Base-by-base conservation (phyloP, 805 yeast species). In the Priceomyces haplophilus region DNA sequence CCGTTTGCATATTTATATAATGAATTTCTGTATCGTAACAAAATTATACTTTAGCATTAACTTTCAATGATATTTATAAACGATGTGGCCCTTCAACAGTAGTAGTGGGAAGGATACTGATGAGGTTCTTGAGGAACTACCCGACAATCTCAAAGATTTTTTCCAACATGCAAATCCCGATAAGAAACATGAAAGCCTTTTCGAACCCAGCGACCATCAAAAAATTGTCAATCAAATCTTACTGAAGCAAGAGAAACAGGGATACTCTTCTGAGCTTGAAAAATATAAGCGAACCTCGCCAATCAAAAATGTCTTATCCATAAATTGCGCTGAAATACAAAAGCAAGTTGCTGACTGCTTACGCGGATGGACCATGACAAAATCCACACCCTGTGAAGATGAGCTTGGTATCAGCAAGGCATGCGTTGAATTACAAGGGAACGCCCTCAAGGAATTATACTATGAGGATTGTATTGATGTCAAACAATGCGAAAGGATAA, bases 241-340 rank as follows among this genome's bases (percentile, higher is more conserved):
- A 35, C 45, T 47, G 32, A 46, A 44, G 20, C 40, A 56, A 24
- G 48, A 52, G 18, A 44, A 46, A n/a, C 34, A 34, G 4, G 39
- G 40, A 4, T 62, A 59, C 46, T 45, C 52, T 30, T 58, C 53
- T 40, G 62, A 64, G 15, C 56, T 65, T 31, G 69, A 59, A 5
- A 41, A 47, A 3, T 65, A 66, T 45, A 69, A 68, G 46, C 55
- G 48, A 24, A 41, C 52, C 17, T 61, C 65, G 40, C 52, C 49
- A 16, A 44, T 49, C 0, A 51, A 55, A 20, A 52, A 53, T 21
- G 72, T 59, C 1, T 47, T 65, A 1, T 41, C 53, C 19, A 54
- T 69, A 36, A 70, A 70, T 51, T 70, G 76, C 45, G 62, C 73
- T 3, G 75, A 70, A 48, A 45, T 70, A 8, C 71, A 67, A 41